Percentiles rank a stretch among this genome's conserved stretches.
Evolutionary conservation across 768 basidiomycete genomes (phyloP).

Genomic region (Serendipita sp.): DNA sequence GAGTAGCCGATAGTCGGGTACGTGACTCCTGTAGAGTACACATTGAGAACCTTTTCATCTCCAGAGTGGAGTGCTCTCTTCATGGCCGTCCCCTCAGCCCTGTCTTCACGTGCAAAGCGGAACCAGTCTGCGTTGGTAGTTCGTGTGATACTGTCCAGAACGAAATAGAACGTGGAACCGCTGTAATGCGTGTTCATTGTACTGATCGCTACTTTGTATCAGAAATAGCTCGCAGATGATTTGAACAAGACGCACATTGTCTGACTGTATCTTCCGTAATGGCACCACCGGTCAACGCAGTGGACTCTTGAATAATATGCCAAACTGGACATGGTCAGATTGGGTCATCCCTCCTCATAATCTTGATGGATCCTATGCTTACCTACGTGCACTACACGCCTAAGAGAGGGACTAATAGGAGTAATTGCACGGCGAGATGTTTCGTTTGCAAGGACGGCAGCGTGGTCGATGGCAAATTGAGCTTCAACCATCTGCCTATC

Average conservation of each 20-base stretch:
- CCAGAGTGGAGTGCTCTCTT: neutral
- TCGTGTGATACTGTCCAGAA: neutral
- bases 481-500: neutral
- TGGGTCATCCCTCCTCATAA: too few relatives aligned
- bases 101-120: neutral
- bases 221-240: neutral
- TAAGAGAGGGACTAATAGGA: neutral
- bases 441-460: neutral
- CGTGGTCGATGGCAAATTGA: neutral
- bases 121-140: conserved; percentile 2
- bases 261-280: neutral
- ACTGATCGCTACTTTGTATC: neutral
- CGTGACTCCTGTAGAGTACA: neutral
- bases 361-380: neutral
- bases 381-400: neutral
- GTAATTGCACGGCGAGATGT: neutral
- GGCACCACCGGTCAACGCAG: neutral
- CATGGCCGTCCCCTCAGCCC: neutral
- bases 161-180: neutral
- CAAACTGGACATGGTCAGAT: conserved; percentile 23
- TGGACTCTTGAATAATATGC: conserved; percentile 33
- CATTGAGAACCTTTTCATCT: neutral
- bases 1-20: neutral
- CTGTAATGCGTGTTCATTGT: neutral
- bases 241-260: neutral